Evolutionary conservation across 2,329 filamentous ascomycete genomes (phyloP).

Genomic region (Scedosporium boydii): DNA sequence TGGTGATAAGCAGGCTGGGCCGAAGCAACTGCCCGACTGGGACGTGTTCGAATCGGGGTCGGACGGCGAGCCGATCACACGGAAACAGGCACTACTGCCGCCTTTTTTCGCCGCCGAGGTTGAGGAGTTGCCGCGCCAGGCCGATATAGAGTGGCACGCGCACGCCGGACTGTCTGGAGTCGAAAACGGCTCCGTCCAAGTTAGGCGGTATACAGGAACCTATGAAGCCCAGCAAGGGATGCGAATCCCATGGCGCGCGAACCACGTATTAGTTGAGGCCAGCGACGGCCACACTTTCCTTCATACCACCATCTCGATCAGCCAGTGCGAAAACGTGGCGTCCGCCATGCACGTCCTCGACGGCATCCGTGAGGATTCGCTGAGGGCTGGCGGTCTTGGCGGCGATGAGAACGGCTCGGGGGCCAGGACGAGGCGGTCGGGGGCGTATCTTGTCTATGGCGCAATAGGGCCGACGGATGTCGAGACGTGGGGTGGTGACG

Average conservation of each 20-base stretch:
- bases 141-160: conserved; percentile 76
- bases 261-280: conserved; percentile 18
- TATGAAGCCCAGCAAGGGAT: conserved; percentile 10
- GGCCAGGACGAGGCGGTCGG: not conserved
- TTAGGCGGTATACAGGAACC: conserved; percentile 6
- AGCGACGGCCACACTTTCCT: conserved; percentile 13
- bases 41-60: conserved; percentile 28
- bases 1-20: conserved; percentile 16
- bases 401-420: too few relatives aligned
- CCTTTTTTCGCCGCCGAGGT: conserved; percentile 71
- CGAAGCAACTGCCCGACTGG: conserved; percentile 40
- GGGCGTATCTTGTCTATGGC: conserved; percentile 5
- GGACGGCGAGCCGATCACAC: conserved; percentile 22
- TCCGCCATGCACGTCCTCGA: conserved; percentile 5
- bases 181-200: conserved; percentile 17
- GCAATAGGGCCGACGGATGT: not conserved
- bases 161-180: conserved; percentile 45
- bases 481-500: not conserved
- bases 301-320: conserved; percentile 15
- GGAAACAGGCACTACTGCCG: conserved; percentile 29
- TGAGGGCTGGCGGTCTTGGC: not conserved
- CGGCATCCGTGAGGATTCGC: not conserved
- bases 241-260: conserved; percentile 17
- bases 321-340: not conserved
- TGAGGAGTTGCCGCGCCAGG: conserved; percentile 61